phyloP scores from a whole-genome alignment of 164 flowering plant species.

The Chimonanthus praecox region DNA sequence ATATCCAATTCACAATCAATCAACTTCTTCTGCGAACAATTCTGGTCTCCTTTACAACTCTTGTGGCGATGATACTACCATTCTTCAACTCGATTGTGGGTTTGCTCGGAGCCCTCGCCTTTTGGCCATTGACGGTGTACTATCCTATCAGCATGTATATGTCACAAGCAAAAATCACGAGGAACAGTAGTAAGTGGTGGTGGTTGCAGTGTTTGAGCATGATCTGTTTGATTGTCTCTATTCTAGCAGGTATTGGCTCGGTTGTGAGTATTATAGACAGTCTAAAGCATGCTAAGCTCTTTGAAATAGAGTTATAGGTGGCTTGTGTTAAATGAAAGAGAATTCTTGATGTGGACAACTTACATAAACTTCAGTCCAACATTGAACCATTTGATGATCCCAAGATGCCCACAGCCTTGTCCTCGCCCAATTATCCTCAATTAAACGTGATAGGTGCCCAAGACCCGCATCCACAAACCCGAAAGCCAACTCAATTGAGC shows the following conservation, averaged over 20 bases:
- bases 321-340: too few species aligned
- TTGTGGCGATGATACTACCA: conserved; percentile 37
- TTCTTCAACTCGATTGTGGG: conserved; percentile 43
- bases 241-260: conserved; percentile 28
- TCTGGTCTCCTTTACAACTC: conserved; percentile 23
- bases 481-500: too few species aligned
- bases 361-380: too few species aligned
- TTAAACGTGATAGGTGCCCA: too few species aligned
- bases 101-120: conserved; percentile 29
- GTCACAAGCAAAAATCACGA: conserved; percentile 26
- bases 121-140: conserved; percentile 36
- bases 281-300: conserved; percentile 20
- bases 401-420: too few species aligned
- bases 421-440: too few species aligned
- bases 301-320: neutral
- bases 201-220: conserved; percentile 19
- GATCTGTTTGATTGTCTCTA: conserved; percentile 13
- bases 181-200: conserved; percentile 20
- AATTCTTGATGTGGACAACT: too few species aligned
- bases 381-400: too few species aligned
- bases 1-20: conserved; percentile 16
- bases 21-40: conserved; percentile 24
- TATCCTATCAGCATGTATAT: conserved; percentile 35
- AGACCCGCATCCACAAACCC: too few species aligned
- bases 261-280: conserved; percentile 21